These are phyloP conservation scores for Fusarium heterosporum DNA, from an alignment of 2,329 filamentous ascomycete genomes.

Conservation along the genomic window DNA sequence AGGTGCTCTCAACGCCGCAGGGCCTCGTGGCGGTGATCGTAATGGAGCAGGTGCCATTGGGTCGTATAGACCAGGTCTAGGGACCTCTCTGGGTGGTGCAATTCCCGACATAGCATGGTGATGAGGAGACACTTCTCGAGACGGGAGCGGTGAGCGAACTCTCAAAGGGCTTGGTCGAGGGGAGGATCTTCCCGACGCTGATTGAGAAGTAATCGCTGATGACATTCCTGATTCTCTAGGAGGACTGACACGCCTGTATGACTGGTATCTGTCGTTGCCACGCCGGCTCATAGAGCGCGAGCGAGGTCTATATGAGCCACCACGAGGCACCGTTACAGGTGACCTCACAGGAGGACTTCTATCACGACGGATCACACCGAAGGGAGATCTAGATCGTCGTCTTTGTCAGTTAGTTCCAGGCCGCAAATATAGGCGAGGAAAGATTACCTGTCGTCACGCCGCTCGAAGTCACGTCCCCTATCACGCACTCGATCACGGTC, in stretches of 20 bases:
- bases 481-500: constrained; percentile 49
- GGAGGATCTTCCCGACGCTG: constrained; percentile 63
- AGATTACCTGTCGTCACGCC: constrained; percentile 57
- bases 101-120: constrained; percentile 43
- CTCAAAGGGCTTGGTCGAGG: constrained; percentile 62
- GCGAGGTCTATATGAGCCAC: constrained; percentile 64
- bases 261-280: constrained; percentile 57
- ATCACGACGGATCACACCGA: constrained; percentile 53
- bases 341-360: constrained; percentile 49
- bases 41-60: constrained; percentile 44
- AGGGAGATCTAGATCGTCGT: constrained; percentile 67
- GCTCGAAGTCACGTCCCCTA: constrained; percentile 53
- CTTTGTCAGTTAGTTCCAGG: constrained; percentile 50
- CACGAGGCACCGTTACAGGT: constrained; percentile 48
- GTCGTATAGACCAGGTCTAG: constrained; percentile 47
- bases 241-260: constrained; percentile 61
- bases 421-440: background rate
- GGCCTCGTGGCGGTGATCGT: constrained; percentile 66
- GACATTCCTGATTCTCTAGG: constrained; percentile 62
- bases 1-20: constrained; percentile 64
- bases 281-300: constrained; percentile 64
- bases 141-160: constrained; percentile 59
- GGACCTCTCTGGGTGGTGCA: constrained; percentile 46
- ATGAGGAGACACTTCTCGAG: constrained; percentile 56
- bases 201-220: constrained; percentile 63